These are phyloP conservation scores for grape (Vitis vinifera) DNA, from an alignment of 164 flowering plant genomes.

Conservation along the genomic window DNA sequence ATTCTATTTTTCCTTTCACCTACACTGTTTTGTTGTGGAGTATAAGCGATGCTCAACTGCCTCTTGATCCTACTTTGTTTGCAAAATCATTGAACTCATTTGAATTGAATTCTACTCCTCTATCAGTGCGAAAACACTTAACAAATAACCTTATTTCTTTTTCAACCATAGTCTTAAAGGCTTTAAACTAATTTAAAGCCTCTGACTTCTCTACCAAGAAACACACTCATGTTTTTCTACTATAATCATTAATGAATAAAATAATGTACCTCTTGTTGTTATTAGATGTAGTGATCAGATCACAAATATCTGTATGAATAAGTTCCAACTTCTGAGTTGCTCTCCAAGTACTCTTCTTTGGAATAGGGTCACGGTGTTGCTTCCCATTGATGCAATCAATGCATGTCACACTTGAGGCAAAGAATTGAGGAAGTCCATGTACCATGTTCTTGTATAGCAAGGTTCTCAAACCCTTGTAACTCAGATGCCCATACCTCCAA, in stretches of 20 bases:
- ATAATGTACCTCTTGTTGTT: constrained; percentile 15
- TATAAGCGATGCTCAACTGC: too few species aligned
- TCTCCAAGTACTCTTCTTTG: constrained; percentile 14
- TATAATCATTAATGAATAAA: constrained; percentile 14
- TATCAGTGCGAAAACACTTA: not conserved
- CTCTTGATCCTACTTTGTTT: not conserved
- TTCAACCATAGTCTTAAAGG: too few species aligned
- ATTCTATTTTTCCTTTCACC: too few species aligned
- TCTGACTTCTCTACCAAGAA: not conserved
- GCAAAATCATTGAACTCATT: constrained; percentile 10
- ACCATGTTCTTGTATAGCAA: constrained; percentile 17
- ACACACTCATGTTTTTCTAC: constrained; percentile 11
- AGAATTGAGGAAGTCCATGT: too few species aligned
- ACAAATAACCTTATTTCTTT: constrained; percentile 11
- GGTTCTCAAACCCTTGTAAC: constrained; percentile 11
- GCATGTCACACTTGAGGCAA: too few species aligned
- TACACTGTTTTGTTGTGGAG: too few species aligned
- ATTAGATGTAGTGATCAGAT: constrained; percentile 8
- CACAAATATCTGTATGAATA: not conserved
- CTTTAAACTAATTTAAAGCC: too few species aligned
- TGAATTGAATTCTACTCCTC: too few species aligned
- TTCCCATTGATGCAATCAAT: too few species aligned
- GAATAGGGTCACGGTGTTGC: constrained; percentile 14
- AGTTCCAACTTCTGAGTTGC: constrained; percentile 17
- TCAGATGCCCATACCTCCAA: constrained; percentile 10